These are phyloP conservation scores for Beauveria pseudobassiana DNA, from an alignment of 2,329 filamentous ascomycete species.

Conservation along the genomic window DNA sequence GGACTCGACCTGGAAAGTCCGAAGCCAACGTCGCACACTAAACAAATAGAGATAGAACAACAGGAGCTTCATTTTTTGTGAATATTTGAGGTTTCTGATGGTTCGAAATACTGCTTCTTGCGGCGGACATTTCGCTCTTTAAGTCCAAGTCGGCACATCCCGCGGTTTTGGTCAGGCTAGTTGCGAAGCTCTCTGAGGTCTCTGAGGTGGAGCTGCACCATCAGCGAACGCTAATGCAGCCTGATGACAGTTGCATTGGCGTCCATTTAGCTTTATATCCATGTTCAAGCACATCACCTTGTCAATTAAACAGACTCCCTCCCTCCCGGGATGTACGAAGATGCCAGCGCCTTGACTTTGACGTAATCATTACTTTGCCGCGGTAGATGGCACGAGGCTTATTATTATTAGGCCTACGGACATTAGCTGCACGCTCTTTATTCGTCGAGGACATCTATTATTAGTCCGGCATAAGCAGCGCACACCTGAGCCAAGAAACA, in stretches of 20 bases:
- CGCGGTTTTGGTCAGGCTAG: not conserved
- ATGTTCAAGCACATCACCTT: not conserved
- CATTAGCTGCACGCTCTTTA: too few relatives aligned
- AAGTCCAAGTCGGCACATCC: not conserved
- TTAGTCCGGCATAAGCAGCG: too few relatives aligned
- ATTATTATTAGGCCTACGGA: not conserved
- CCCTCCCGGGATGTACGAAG: not conserved
- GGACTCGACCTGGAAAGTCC: not conserved
- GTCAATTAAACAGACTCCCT: not conserved
- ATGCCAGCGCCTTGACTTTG: not conserved
- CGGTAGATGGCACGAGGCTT: not conserved
- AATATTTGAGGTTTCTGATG: not conserved
- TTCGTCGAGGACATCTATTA: too few relatives aligned
- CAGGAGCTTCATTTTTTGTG: not conserved
- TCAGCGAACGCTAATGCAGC: not conserved
- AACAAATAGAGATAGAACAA: not conserved
- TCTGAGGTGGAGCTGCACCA: not conserved
- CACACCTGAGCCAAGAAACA: too few relatives aligned
- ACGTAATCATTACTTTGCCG: not conserved
- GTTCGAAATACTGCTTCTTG: not conserved
- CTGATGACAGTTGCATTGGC: not conserved
- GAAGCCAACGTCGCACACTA: not conserved
- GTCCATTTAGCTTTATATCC: not conserved
- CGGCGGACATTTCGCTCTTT: not conserved
- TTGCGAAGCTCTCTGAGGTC: not conserved